Base-by-base conservation (phyloP, 2,329 filamentous ascomycete genomes). In the Colletotrichum melonis region DNA sequence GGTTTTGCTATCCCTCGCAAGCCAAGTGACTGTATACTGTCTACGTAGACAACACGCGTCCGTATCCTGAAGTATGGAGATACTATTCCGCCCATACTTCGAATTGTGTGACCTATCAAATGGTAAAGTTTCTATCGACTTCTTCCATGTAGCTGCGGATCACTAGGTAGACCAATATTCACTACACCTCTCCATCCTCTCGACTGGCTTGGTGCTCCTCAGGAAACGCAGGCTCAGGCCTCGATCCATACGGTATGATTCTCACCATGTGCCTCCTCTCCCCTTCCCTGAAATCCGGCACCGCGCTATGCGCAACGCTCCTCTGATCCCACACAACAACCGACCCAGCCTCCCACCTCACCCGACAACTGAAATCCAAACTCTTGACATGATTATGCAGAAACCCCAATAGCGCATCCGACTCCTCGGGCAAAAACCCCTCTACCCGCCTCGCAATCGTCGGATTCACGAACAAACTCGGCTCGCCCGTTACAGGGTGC, bases 301-400 rank as follows among this genome's bases (percentile, higher is more conserved):
- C 78, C 0, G 79, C 79, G 11, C 75, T 77, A 28, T 81, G 79
- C 1, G 75, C 79, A 1, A 74, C 74, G 2, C 60, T 63, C 4
- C 79, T 63, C 62, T 81, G 79, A 57, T 81, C 79, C 79, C 79
- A 80, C 2, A 81, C 75, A 1, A 81, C 78, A 0, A 81, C 79
- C 1, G 77, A 77, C 0, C 79, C 78, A 12, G 77, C 77, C 70
- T 81, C 79, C 79, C 79, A 81, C 2, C 66, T 75, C 0, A 81
- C 74, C 0, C 79, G 75, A n/a, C 79, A 81, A 2, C 73, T 77
- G 2, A 81, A 81, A 28, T 81, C 79, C 16, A 81, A n/a, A 12
- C 79, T 81, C 1, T 72, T 67, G 4, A 81, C 79, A 5, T 81
- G 79, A 0, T 79, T 76, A 42, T 81, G 78, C 0, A 81, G 56